These are phyloP conservation scores for Macrocybe gigantea DNA, from an alignment of 768 basidiomycete species.

Conservation along the genomic window DNA sequence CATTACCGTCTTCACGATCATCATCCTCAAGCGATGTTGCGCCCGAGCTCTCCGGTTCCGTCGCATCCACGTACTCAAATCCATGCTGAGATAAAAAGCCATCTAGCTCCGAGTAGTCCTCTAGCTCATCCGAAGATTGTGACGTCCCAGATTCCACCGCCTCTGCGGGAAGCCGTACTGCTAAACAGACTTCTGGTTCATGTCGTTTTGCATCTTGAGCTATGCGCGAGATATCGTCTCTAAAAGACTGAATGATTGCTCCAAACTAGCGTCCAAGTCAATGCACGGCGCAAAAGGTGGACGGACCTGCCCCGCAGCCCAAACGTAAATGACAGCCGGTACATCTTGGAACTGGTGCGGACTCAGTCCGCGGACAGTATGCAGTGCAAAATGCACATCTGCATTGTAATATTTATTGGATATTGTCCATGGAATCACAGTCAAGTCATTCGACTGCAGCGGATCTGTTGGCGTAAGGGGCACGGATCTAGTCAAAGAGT, in stretches of 20 bases:
- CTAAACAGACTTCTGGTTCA: conserved; percentile 69
- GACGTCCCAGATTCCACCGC: conserved; percentile 2
- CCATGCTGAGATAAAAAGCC: conserved; percentile 61
- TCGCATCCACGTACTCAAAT: conserved; percentile 74
- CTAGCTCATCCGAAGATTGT: conserved; percentile 22
- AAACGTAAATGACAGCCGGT: conserved; percentile 74
- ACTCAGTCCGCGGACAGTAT: conserved; percentile 37
- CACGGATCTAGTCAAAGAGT: conserved; percentile 1
- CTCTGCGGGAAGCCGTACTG: conserved; percentile 43
- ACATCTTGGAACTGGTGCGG: conserved; percentile 36
- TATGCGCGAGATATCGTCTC: conserved; percentile 47
- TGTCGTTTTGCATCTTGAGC: conserved; percentile 40
- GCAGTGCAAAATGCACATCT: conserved; percentile 59
- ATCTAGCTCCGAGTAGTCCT: conserved; percentile 55
- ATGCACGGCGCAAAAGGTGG: conserved; percentile 7
- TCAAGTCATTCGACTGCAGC: conserved; percentile 13
- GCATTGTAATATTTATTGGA: conserved; percentile 80
- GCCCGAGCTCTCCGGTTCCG: conserved; percentile 11
- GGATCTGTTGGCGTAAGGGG: conserved; percentile 2
- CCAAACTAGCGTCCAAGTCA: conserved; percentile 9
- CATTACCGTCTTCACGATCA: conserved; percentile 19
- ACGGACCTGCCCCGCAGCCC: conserved; percentile 61
- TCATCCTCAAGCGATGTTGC: conserved; percentile 8
- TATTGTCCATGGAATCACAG: conserved; percentile 65
- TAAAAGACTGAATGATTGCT: conserved; percentile 42